A percentile compares a stretch with the other conserved stretches of the same genome.
Evolutionary conservation across 2,329 filamentous ascomycete genomes (phyloP).

Genomic region (Neonectria hederae): DNA sequence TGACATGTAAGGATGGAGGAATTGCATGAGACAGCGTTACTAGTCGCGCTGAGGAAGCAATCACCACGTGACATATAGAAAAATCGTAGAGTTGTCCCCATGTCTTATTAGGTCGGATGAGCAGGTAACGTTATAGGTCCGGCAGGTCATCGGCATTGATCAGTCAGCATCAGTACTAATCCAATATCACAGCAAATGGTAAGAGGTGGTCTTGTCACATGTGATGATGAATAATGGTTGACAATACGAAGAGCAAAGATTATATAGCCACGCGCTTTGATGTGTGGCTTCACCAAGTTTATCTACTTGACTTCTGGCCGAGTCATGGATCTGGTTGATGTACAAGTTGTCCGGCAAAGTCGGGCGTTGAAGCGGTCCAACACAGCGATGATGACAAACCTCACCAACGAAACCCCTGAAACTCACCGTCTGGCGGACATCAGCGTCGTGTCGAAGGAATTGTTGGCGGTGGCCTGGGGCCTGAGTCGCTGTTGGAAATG

Average conservation of each 20-base stretch:
- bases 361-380: constrained; percentile 4
- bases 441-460: background rate
- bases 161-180: background rate
- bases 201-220: background rate
- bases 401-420: background rate
- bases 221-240: background rate
- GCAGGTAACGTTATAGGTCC: too few relatives aligned
- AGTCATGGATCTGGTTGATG: constrained; percentile 7
- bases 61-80: too few relatives aligned
- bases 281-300: background rate
- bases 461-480: constrained; percentile 9
- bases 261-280: constrained; percentile 3
- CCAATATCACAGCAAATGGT: background rate
- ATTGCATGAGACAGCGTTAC: background rate
- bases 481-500: constrained; percentile 4
- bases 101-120: background rate
- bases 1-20: background rate
- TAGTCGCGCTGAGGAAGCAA: background rate
- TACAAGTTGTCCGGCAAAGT: background rate
- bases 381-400: background rate
- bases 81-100: background rate
- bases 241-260: constrained; percentile 3
- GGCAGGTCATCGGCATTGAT: background rate
- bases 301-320: background rate
- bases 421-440: background rate